Percentiles rank a stretch among this genome's conserved stretches.
Evolutionary conservation across 2,329 filamentous ascomycete species (phyloP).

Genomic region (Emmonsiellopsis sp.): DNA sequence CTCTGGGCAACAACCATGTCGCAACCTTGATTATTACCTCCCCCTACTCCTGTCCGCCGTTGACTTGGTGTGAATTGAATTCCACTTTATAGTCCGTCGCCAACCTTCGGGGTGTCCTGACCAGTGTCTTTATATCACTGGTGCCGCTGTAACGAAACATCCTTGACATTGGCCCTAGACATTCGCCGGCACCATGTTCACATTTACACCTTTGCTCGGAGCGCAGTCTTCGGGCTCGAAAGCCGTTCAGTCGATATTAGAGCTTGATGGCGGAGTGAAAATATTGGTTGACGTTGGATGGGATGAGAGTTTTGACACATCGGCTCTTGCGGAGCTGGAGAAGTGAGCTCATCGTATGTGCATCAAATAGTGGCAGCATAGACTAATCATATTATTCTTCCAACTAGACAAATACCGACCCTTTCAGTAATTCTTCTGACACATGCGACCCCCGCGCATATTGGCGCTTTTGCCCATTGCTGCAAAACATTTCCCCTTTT

Average conservation of each 20-base stretch:
- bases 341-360: slow-evolving; percentile 47
- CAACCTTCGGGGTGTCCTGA: neutral
- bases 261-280: slow-evolving; percentile 94
- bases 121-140: neutral
- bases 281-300: slow-evolving; percentile 90
- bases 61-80: neutral
- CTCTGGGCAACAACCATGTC: neutral
- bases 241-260: slow-evolving; percentile 88
- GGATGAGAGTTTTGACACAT: slow-evolving; percentile 82
- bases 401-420: slow-evolving; percentile 69
- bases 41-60: neutral
- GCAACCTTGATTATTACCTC: neutral
- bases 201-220: slow-evolving; percentile 84
- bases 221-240: slow-evolving; percentile 71
- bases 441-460: slow-evolving; percentile 82
- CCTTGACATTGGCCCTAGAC: neutral
- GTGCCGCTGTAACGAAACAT: neutral
- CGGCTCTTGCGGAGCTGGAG: slow-evolving; percentile 78
- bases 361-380: neutral
- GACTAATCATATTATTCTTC: neutral
- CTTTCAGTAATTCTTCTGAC: slow-evolving; percentile 90
- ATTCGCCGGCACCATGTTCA: slow-evolving; percentile 63
- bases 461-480: slow-evolving; percentile 90
- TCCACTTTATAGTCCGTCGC: neutral
- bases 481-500: slow-evolving; percentile 95